Percentiles rank a stretch among this genome's conserved stretches.
Conservation (phyloP, 2,329 filamentous ascomycete genomes). For the Gnomoniopsis smithogilvyi region DNA sequence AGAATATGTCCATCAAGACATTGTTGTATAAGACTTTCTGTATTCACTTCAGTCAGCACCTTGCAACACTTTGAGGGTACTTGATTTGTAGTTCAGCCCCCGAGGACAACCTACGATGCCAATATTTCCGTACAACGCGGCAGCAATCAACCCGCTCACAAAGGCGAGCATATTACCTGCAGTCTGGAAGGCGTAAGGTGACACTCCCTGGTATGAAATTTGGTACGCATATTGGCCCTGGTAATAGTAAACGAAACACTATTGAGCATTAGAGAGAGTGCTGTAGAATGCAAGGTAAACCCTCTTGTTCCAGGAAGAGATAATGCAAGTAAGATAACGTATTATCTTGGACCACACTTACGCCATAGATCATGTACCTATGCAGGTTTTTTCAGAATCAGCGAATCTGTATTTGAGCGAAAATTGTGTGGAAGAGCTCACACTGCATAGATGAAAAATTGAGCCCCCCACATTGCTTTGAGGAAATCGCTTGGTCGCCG, state of each 20-base stretch:
- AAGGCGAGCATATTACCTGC: constrained; percentile 40
- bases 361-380: constrained; percentile 35
- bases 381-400: no score
- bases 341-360: background rate
- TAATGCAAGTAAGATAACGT: background rate
- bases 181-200: constrained; percentile 36
- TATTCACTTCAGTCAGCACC: background rate
- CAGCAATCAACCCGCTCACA: constrained; percentile 38
- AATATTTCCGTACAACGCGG: constrained; percentile 47
- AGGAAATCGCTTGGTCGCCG: constrained; percentile 39
- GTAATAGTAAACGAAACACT: constrained; percentile 7
- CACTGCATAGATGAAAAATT: constrained; percentile 37
- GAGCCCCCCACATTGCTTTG: constrained; percentile 37
- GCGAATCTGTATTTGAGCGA: no score
- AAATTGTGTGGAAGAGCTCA: constrained; percentile 15
- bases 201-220: constrained; percentile 3
- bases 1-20: constrained; percentile 44
- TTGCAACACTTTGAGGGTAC: background rate
- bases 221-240: constrained; percentile 2
- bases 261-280: background rate
- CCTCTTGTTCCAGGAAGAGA: no score
- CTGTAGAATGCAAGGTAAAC: background rate
- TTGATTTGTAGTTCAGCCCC: no score
- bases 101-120: constrained; percentile 30
- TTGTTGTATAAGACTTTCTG: constrained; percentile 46